A percentile compares a stretch with the other conserved stretches of the same genome.
phyloP scores from a whole-genome alignment of 1,139 yeast genomes.

The Yamadazyma dendronema region DNA sequence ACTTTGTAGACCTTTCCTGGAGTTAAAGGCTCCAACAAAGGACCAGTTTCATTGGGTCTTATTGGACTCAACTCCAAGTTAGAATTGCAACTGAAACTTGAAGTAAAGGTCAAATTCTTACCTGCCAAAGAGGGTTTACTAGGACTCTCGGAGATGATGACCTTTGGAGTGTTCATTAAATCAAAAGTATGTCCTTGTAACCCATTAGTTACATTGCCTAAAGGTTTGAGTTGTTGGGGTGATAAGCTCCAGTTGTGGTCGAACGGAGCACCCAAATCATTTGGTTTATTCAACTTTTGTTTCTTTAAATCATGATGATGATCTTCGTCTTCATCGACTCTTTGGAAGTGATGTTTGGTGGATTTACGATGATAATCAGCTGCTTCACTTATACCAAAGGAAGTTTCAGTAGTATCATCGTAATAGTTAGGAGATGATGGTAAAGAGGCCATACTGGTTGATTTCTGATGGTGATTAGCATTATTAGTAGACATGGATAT shows the following conservation, averaged over 20 bases:
- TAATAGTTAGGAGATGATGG: slow-evolving; percentile 36
- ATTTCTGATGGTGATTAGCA: slow-evolving; percentile 6
- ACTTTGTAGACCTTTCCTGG: slow-evolving; percentile 34
- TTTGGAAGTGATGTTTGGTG: slow-evolving; percentile 3
- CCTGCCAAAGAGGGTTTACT: slow-evolving; percentile 41
- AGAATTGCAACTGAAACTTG: slow-evolving; percentile 66
- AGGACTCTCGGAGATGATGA: slow-evolving; percentile 36
- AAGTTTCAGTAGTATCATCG: slow-evolving; percentile 11
- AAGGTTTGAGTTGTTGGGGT: slow-evolving; percentile 8
- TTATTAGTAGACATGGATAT: background rate
- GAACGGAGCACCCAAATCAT: slow-evolving; percentile 34
- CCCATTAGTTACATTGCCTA: too few species aligned
- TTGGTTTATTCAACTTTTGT: slow-evolving; percentile 4
- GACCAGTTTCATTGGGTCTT: slow-evolving; percentile 58
- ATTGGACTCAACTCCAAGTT: slow-evolving; percentile 64
- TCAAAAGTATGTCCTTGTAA: slow-evolving; percentile 9
- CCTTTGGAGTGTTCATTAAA: slow-evolving; percentile 24
- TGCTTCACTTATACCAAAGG: slow-evolving; percentile 8
- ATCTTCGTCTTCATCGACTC: slow-evolving; percentile 7
- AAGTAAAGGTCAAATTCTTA: slow-evolving; percentile 46
- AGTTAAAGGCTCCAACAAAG: slow-evolving; percentile 57
- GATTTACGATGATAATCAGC: slow-evolving; percentile 13
- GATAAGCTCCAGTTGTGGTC: slow-evolving; percentile 12
- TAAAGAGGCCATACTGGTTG: slow-evolving; percentile 23
- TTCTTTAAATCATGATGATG: slow-evolving; percentile 3